Percentiles rank a stretch among this genome's conserved stretches.
phyloP scores from a whole-genome alignment of 768 basidiomycete species.

The Suillus luteus region DNA sequence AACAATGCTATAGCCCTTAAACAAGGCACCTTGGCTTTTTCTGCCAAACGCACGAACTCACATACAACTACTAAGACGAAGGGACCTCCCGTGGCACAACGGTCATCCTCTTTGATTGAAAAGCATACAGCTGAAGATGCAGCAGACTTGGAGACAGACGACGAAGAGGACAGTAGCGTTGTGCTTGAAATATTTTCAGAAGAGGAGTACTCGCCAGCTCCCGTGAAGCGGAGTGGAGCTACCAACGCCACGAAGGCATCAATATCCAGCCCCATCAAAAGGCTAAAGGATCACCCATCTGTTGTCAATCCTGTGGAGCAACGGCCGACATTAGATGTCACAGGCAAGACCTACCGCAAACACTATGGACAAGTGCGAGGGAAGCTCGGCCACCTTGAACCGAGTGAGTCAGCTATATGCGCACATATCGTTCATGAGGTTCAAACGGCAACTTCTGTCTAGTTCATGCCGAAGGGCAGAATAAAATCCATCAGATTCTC shows the following conservation, averaged over 20 bases:
- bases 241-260: constrained; percentile 27
- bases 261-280: constrained; percentile 7
- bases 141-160: background rate
- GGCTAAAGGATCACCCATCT: constrained; percentile 13
- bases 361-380: constrained; percentile 46
- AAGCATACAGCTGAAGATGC: constrained; percentile 10
- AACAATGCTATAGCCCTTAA: constrained; percentile 32
- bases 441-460: constrained; percentile 5
- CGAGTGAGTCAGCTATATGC: constrained; percentile 51
- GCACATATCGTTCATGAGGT: background rate
- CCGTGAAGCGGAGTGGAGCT: constrained; percentile 15
- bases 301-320: constrained; percentile 9
- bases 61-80: constrained; percentile 21
- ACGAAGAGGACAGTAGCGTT: constrained; percentile 1
- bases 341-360: constrained; percentile 55
- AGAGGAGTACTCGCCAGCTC: constrained; percentile 18
- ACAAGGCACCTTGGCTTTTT: constrained; percentile 49
- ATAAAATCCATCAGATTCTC: constrained; percentile 68
- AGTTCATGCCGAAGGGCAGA: constrained; percentile 71
- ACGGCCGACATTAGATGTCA: constrained; percentile 38
- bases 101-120: constrained; percentile 7
- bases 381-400: constrained; percentile 57
- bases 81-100: constrained; percentile 7
- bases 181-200: constrained; percentile 24
- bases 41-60: constrained; percentile 47